Base-by-base conservation (phyloP, 1,139 yeast species). In the Arxiozyma heterogenica region DNA sequence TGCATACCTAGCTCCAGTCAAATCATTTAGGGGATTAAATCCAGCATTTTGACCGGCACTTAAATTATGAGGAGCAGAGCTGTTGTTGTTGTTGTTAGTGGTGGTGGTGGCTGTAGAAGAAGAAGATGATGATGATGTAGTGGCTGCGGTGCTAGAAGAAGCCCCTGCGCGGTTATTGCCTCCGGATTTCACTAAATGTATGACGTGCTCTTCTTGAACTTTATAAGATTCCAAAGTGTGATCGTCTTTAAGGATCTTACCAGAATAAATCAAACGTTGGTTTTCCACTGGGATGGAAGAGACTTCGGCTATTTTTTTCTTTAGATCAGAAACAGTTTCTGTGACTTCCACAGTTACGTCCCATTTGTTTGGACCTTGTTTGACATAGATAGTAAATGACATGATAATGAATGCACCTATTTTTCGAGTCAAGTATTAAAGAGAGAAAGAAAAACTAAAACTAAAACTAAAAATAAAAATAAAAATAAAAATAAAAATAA, bases 1-100 rank as follows among this genome's bases (percentile, higher is more conserved):
- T 1, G 98, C 97, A 66, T 90, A 93, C 54, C 98, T 80, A 1
- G 98, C 98, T 46, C 96, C 94, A 0, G 98, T 91, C 62, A 93
- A 75, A 59, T 86, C 96, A 7, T 96, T 93, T 61, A 93, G 75
- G 30, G 96, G 95, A 69, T 93, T 89, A 70, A 86, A 88, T 0
- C 95, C 80, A 17, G 94, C 94, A 60, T 83, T 86, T 55, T 65
- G 69, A 3, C 98, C 98, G 1, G 97, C 81, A 3, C 96, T 82
- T 56, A 93, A 78, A 65, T 84, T 87, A 22, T 84, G 71, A 18
- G 96, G 96, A 21, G 82, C 83, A 4, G 56, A 23, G 82, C 83
- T 4, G 55, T 41, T 41, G 42, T 38, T 20, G 54, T 41, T 18
- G 44, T 42, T 44, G 56, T 50, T 41, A 11, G 30, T 27, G 30